Evolutionary conservation across 345 rosid genomes (phyloP).

Genomic region (Durio zibethinus): DNA sequence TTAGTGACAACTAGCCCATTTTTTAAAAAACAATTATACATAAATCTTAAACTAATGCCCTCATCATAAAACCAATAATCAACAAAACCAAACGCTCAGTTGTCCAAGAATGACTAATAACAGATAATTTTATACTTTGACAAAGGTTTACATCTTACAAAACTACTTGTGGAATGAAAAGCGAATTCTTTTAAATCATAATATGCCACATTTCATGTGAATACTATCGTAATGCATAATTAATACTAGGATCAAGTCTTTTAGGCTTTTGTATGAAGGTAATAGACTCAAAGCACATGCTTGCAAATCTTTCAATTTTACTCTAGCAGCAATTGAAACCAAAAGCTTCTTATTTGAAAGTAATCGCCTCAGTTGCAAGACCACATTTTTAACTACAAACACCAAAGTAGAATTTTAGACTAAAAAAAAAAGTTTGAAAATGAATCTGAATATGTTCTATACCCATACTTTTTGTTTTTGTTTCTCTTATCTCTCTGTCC

Average conservation of each 20-base stretch:
- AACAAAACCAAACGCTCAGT: background rate
- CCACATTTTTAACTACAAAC: constrained; percentile 60
- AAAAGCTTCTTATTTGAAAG: constrained; percentile 69
- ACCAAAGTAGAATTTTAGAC: background rate
- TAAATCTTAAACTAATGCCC: background rate
- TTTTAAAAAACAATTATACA: background rate
- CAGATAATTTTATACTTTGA: background rate
- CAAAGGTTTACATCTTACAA: background rate
- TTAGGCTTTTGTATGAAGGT: background rate
- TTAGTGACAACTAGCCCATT: background rate
- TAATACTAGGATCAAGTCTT: background rate
- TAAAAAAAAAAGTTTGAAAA: background rate
- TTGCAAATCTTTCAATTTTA: constrained; percentile 76
- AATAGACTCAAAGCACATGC: constrained; percentile 32
- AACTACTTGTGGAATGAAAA: background rate
- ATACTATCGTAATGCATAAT: background rate
- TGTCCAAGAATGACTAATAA: background rate
- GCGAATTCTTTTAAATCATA: background rate
- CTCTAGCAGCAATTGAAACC: constrained; percentile 90
- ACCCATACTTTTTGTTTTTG: background rate
- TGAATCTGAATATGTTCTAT: background rate
- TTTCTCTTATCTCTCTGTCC: background rate
- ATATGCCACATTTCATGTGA: background rate
- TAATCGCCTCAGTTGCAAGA: constrained; percentile 51
- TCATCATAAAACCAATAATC: background rate